These are phyloP conservation scores for Barnettozyma sucrosica DNA, from an alignment of 805 yeast species.

Conservation along the genomic window DNA sequence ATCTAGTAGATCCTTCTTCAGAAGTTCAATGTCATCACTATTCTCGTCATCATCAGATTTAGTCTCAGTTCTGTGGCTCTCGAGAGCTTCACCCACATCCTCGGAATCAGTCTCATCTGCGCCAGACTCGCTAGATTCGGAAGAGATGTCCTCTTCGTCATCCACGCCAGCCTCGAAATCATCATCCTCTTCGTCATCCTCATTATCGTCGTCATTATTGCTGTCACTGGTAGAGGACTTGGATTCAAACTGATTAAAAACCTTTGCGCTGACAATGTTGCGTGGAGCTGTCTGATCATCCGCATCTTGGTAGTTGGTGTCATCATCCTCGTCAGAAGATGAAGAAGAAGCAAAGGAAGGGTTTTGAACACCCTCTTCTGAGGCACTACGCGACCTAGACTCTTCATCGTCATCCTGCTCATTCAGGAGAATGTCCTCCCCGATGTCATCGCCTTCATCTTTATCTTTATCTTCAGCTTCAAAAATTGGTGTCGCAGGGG, in stretches of 20 bases:
- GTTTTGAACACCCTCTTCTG: not conserved
- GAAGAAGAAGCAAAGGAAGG: not conserved
- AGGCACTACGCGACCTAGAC: not conserved
- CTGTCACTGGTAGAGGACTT: slow-evolving; percentile 17
- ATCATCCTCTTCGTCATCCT: slow-evolving; percentile 25
- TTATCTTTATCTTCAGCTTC: slow-evolving; percentile 15
- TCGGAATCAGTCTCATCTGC: slow-evolving; percentile 13
- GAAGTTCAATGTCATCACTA: slow-evolving; percentile 7
- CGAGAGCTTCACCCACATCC: not conserved
- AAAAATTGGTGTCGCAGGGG: not conserved
- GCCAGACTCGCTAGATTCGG: slow-evolving; percentile 6
- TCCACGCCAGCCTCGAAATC: slow-evolving; percentile 6
- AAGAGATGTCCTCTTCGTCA: slow-evolving; percentile 16
- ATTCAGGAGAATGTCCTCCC: slow-evolving; percentile 33
- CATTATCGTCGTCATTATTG: slow-evolving; percentile 24
- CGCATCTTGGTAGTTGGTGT: slow-evolving; percentile 18
- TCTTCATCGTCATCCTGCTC: slow-evolving; percentile 21
- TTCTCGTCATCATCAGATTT: slow-evolving; percentile 12
- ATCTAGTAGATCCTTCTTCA: slow-evolving; percentile 25
- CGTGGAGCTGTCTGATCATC: slow-evolving; percentile 15
- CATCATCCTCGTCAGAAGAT: slow-evolving; percentile 16
- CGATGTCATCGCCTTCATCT: slow-evolving; percentile 25
- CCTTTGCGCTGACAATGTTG: slow-evolving; percentile 19
- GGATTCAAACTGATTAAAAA: slow-evolving; percentile 16
- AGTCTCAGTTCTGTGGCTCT: slow-evolving; percentile 10